Evolutionary conservation across 805 yeast genomes (phyloP), one percentile per base, ranked within the genome.

Genomic region (Saccharomycopsis babjevae): DNA sequence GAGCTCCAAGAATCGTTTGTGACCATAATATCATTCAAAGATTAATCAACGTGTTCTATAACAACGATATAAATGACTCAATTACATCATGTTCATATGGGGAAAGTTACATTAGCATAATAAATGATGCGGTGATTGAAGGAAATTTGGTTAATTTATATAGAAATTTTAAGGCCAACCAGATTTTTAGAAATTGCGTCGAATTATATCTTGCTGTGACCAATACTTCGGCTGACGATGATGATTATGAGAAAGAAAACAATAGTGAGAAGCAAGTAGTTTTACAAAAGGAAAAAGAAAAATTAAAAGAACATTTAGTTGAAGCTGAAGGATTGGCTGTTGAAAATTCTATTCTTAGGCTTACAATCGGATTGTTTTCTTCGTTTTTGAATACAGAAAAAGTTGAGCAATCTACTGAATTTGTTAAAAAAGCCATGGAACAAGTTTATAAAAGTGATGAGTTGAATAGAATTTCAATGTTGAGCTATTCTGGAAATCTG

Each of bases 101-200:
- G 15, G 61, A 32, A 55, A 70, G 71, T 5, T 71, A 66, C 56
- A 50, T 52, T 15, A 57, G 67, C 54, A 65, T 70, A 15, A 42
- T 68, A 36, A 65, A 61, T 22, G 74, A 71, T 61, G 66, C 64
- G 6, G 59, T 64, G 11, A 66, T 67, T 4, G 57, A 54, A 22
- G 40, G 57, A 40, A 72, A 69, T 54, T 66, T 71, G 56, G 67
- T 69, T 54, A 34, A 62, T 1, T 39, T 68, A 2, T 50, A 68
- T 5, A 63, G 66, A 20, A 66, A 69, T 43, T 58, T 71, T 4
- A 68, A 72, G 64, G 68, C 72, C 11, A 71, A 69, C 61, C 73
- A 71, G 60, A 50, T 71, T 8, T 67, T 70, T 59, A 65, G 71
- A 60, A 67, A 66, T 3, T 43, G 38, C 32, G n/a, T 59, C 36